Evolutionary conservation across 139 green algal species (phyloP), one percentile per base, ranked within the genome.

Genomic region (Asterochloris sp.): DNA sequence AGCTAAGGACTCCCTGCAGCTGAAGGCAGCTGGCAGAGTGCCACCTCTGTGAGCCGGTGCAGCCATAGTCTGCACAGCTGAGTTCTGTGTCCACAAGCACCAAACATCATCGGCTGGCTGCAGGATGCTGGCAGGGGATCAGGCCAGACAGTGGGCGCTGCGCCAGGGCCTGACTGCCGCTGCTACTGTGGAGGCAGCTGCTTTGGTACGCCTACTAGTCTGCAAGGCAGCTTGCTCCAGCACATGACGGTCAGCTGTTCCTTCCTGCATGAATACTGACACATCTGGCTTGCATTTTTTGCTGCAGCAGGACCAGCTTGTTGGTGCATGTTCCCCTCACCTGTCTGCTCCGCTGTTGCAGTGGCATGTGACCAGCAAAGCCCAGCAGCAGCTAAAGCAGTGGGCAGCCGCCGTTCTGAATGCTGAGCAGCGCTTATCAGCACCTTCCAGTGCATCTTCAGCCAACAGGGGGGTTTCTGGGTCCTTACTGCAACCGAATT

Each of bases 41-140:
- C 21, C 21, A 24, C 19, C 23, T 62, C 71, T 60, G 71, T 38
- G 16, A 60, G 71, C 8, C 23, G 12, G 10, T 24, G 2, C n/a
- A 29, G 26, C n/a, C 38, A 54, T 54, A 11, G 10, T 38, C 19
- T 26, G 62, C 29, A 62, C 19, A 24, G 15, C 17, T 16, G 29
- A 64, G 74, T 23, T 64, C n/a, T 29, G 38, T 26, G 11, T 26
- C 15, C 4, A 63, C 0, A 13, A 16, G 21, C 24, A 76, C 38
- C 11, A 14, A 15, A 28, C 12, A 10, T n/a, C 10, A 0, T 14
- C 54, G 24, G 26, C 24, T 19, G 24, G 26, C 11, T 83, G 66
- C 88, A 96, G 92, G 79, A 85, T 97, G 54, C 83, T 97, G 66
- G 93, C 85, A 15, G 94, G 93, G 0, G 89, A 94, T 62, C 85